phyloP scores from a whole-genome alignment of 208 protist genomes.

The Trypanosoma mega region DNA sequence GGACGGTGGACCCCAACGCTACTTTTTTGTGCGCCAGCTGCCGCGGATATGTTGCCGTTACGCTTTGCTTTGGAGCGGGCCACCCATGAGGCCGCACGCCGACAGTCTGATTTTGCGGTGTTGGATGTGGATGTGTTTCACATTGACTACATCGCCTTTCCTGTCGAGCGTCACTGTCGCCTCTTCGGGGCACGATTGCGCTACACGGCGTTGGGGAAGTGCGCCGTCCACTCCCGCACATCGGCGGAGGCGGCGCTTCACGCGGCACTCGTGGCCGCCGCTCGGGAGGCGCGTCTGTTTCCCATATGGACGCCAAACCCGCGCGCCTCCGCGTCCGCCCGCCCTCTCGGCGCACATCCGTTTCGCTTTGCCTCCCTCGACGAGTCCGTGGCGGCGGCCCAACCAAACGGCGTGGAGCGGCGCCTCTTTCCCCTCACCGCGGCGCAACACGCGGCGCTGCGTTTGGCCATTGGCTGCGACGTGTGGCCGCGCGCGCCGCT shows the following conservation, averaged over 20 bases:
- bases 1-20: constrained; percentile 55
- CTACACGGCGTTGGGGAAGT: neutral
- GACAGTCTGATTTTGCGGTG: constrained; percentile 8
- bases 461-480: constrained; percentile 31
- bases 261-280: constrained; percentile 19
- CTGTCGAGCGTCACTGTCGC: constrained; percentile 24
- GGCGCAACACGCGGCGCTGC: constrained; percentile 32
- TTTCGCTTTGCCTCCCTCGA: too few species aligned
- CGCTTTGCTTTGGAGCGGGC: constrained; percentile 9
- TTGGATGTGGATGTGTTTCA: constrained; percentile 57
- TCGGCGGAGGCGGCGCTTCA: constrained; percentile 2
- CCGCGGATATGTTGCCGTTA: constrained; percentile 56
- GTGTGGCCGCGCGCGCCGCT: constrained; percentile 27
- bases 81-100: neutral
- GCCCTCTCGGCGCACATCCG: too few species aligned
- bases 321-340: too few species aligned
- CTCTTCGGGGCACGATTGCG: constrained; percentile 50
- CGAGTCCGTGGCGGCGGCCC: constrained; percentile 4
- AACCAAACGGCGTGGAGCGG: constrained; percentile 37
- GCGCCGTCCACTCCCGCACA: neutral
- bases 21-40: constrained; percentile 51
- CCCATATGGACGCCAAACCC: constrained; percentile 47
- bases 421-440: constrained; percentile 47
- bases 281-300: constrained; percentile 40
- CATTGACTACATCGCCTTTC: constrained; percentile 43